Evolutionary conservation across 345 rosid genomes (phyloP), one percentile per base, ranked within the genome.

Genomic region (Hibiscus trionum): DNA sequence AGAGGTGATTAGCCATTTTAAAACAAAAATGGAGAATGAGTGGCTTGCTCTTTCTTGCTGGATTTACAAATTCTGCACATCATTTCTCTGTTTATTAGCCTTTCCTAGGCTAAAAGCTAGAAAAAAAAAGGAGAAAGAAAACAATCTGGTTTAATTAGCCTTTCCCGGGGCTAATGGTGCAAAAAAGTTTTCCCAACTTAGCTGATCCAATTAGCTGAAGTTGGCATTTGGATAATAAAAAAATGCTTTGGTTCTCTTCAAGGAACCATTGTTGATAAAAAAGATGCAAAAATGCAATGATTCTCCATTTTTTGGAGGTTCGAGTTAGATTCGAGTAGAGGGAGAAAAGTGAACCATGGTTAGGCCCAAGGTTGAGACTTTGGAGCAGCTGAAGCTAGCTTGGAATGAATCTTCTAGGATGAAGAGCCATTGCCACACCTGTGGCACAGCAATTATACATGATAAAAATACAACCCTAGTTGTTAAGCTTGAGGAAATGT

Each of bases 401-500:
- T 44, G 75, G 73, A 72, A 46, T 76, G 75, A 68, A 66, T 76
- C 76, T 75, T 80, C 76, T 84, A 90, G 62, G 86, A 78, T 77
- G 90, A 61, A 86, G 83, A 67, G 93, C 85, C 82, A 74, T 73
- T 75, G 84, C 86, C 86, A 93, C 85, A 93, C 98, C 97, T 91
- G 98, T 75, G 93, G 96, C 82, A 90, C 91, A 85, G 97, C 98
- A 86, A 90, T 2, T n/a, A 53, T 17, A 53, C 21, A 52, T 53
- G 3, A 53, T 53, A 53, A 24, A 57, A 19, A 53, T n/a, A 53
- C 17, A 53, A 53, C 10, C 59, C 58, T 6, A 7, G 17, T 7
- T 1, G 10, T 53, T 53, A 7, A 56, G 12, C 27, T 59, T 4
- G 7, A 7, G 11, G 24, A 37, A 56, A 21, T 9, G 5, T 33